Base-by-base conservation (phyloP, 495 filamentous ascomycete species). In the Penicillium argentinense region DNA sequence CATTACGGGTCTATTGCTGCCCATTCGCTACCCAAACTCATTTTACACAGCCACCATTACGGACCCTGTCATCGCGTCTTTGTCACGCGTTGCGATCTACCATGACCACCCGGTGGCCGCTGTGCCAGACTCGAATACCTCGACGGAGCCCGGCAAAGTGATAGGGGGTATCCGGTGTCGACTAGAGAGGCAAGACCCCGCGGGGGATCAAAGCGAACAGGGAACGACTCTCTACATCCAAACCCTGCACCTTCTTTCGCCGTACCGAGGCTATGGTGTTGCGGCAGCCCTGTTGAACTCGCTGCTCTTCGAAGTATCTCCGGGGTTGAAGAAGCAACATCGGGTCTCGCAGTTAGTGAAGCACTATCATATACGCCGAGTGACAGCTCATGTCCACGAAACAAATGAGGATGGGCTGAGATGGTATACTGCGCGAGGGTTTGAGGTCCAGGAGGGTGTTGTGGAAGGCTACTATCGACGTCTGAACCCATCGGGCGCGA, bases 351-450 rank as follows among this genome's bases (percentile, higher is more conserved):
- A 76, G 16, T 67, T 85, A 9, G 69, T 68, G 16, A 72, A 60
- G 39, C 71, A 74, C 52, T 74, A 73, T 50, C 70, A 73, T 36
- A 71, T 76, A 16, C 63, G 61, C 25, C 73, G 69, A 11, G 77
- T 90, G 9, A 91, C 88, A 42, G 93, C 93, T 11, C 93, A 98
- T 70, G 93, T 97, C 2, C 97, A 95, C 85, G 89, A 93, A 49
- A 83, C 85, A 47, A 97, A 98, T 60, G 77, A 80, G 9, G 93
- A 96, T 30, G 93, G 80, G 0, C 63, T 95, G 60, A 77, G 80
- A 47, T 98, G 93, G 93, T 98, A 98, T 74, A 52, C 63, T 16
- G 78, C 79, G 44, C 76, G 89, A n/a, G 90, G 92, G 4, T 98
- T 98, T 52, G 62, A 65, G 47, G 64, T 76, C 6, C 72, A 82